These are phyloP conservation scores for Cenococcum geophilum DNA, from an alignment of 495 filamentous ascomycete species.

Conservation along the genomic window DNA sequence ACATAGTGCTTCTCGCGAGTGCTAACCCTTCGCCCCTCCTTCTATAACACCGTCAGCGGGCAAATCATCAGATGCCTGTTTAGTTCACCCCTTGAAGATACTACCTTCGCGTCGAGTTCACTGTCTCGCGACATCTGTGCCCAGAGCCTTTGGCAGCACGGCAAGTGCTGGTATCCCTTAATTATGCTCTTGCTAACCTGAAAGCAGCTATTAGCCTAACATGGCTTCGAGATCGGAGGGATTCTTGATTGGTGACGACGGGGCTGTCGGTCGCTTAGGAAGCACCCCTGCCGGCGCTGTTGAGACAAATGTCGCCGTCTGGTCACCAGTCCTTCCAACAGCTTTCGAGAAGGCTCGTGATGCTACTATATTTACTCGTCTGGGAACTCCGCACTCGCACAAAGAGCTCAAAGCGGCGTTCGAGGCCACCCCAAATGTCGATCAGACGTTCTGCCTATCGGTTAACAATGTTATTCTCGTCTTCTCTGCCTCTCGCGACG, in stretches of 20 bases:
- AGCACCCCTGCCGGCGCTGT: background rate
- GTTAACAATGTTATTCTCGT: slow-evolving; percentile 13
- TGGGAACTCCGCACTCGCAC: slow-evolving; percentile 2
- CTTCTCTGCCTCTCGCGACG: slow-evolving; percentile 3
- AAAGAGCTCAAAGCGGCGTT: slow-evolving; percentile 11
- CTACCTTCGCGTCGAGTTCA: slow-evolving; percentile 3
- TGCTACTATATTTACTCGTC: slow-evolving; percentile 10
- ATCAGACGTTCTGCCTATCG: slow-evolving; percentile 12
- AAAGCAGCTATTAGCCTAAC: slow-evolving; percentile 5
- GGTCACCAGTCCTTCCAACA: slow-evolving; percentile 6
- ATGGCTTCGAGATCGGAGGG: slow-evolving; percentile 10
- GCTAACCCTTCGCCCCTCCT: background rate
- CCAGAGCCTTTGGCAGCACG: slow-evolving; percentile 9
- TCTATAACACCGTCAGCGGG: background rate
- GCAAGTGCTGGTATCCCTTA: slow-evolving; percentile 11
- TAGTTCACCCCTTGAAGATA: slow-evolving; percentile 1
- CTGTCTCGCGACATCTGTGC: slow-evolving; percentile 3
- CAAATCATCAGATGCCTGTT: slow-evolving; percentile 1
- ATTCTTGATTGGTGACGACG: slow-evolving; percentile 5
- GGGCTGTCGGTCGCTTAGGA: background rate
- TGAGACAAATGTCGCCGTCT: slow-evolving; percentile 11
- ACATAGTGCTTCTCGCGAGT: no score
- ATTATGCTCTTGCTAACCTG: slow-evolving; percentile 4
- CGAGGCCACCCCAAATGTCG: slow-evolving; percentile 4
- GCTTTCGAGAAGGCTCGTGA: slow-evolving; percentile 15